Evolutionary conservation across 2,329 filamentous ascomycete genomes (phyloP), one percentile per base, ranked within the genome.

Genomic region (Leptographium lundbergii): DNA sequence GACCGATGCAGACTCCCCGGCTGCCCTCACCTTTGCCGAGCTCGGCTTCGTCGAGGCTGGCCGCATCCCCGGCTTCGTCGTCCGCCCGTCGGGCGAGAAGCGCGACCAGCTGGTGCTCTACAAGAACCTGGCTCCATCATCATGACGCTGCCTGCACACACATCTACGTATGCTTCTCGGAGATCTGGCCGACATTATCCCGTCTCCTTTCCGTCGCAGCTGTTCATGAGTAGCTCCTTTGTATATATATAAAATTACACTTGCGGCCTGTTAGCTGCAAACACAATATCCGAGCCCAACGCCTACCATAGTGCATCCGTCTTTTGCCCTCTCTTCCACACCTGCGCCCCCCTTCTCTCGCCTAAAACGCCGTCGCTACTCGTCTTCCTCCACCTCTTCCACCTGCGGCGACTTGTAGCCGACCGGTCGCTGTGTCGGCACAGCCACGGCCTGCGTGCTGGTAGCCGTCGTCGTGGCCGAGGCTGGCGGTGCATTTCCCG

Each of bases 11-110:
- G 78, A 78, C 62, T 74, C 75, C 4, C 78, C 74, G 4, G 79
- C 74, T 63, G 68, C 72, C 10, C 61, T 68, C 10, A 71, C 82
- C 7, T 86, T 79, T 68, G 75, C 71, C 34, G 76, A 73, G 59
- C 70, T 85, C n/a, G 81, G 80, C 5, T 87, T 82, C 65, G 70
- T 69, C 10, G 75, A 79, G 66, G 68, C 80, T 19, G 82, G 82
- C 29, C 75, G 73, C 56, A 75, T 86, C 36, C 81, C 81, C 19
- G 74, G 73, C 52, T 82, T 79, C 69, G 75, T 73, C 56, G 69
- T 77, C 59, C 62, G 57, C 50, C 77, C 73, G 22, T 72, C 72
- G 13, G 75, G 78, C 29, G 74, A 73, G 52, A 67, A 79, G 58
- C 76, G 74, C 62, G 77, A 77, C 61, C 77, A 76, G 57, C 75